Evolutionary conservation across 208 protist species (phyloP).

Genomic region (Vickermania ingenoplastis): DNA sequence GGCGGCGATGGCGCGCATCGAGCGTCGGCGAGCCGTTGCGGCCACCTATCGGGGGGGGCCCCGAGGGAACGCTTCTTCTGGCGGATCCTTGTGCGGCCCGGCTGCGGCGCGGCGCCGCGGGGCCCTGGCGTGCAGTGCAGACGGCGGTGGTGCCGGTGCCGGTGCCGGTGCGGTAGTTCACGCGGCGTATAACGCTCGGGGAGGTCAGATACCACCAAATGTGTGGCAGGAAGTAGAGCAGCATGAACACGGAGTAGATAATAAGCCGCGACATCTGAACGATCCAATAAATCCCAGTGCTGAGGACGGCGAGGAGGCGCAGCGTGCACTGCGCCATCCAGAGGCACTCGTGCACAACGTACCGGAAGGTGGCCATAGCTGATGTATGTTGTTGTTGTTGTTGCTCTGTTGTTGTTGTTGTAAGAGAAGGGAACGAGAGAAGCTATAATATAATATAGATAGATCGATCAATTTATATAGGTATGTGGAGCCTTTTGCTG

Average conservation of each 20-base stretch:
- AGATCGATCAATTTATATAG: too few species aligned
- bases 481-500: too few species aligned
- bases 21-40: not conserved
- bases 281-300: conserved; percentile 49
- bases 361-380: conserved; percentile 14
- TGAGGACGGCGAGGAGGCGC: conserved; percentile 37
- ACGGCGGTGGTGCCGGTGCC: not conserved
- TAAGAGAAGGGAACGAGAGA: conserved; percentile 5
- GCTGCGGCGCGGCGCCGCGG: too few species aligned
- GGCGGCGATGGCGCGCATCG: not conserved
- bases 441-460: conserved; percentile 3
- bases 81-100: too few species aligned
- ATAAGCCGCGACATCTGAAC: conserved; percentile 41
- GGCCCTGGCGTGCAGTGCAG: too few species aligned
- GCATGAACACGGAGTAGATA: conserved; percentile 20
- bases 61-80: too few species aligned
- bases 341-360: conserved; percentile 33
- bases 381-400: conserved; percentile 6
- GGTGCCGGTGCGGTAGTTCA: conserved; percentile 29
- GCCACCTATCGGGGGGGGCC: not conserved
- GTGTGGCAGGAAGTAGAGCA: conserved; percentile 38
- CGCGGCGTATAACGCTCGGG: conserved; percentile 46
- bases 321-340: conserved; percentile 45
- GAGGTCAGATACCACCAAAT: conserved; percentile 63
- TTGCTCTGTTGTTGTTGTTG: conserved; percentile 9